Conservation (phyloP, 2,329 filamentous ascomycete genomes). For the Chrysosporium keratinophilum region DNA sequence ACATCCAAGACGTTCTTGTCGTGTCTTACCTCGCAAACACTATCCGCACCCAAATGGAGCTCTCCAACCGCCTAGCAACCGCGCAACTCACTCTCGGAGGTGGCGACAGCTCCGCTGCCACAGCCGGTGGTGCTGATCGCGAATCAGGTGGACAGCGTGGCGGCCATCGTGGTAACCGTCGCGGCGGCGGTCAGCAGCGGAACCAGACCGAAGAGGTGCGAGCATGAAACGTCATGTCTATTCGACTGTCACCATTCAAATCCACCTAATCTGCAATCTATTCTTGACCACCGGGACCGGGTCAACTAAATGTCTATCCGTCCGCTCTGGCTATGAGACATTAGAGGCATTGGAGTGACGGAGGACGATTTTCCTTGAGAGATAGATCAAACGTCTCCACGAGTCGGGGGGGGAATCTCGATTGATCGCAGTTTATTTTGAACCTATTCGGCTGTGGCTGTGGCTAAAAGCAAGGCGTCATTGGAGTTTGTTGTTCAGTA, state of each 20-base stretch:
- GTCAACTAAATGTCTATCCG: neutral
- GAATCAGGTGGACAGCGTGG: slow-evolving; percentile 31
- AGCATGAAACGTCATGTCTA: slow-evolving; percentile 19
- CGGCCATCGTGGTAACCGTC: slow-evolving; percentile 36
- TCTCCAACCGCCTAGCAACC: slow-evolving; percentile 89
- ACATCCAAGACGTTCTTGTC: slow-evolving; percentile 97
- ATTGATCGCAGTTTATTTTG: slow-evolving; percentile 1
- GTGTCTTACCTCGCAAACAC: slow-evolving; percentile 98
- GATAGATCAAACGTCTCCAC: neutral
- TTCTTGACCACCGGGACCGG: neutral
- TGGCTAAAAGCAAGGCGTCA: slow-evolving; percentile 18
- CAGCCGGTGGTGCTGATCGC: slow-evolving; percentile 13
- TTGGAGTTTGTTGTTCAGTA: slow-evolving; percentile 15
- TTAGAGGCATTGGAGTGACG: neutral
- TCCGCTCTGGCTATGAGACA: neutral
- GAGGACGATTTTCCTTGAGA: neutral
- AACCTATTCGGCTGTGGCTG: slow-evolving; percentile 14
- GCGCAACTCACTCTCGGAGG: slow-evolving; percentile 53
- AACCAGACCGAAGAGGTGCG: slow-evolving; percentile 32
- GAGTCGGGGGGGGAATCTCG: neutral
- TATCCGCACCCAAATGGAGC: slow-evolving; percentile 96
- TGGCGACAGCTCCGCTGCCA: slow-evolving; percentile 32
- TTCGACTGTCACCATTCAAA: neutral
- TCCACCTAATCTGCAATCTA: neutral
- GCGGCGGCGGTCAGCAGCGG: slow-evolving; percentile 31